Evolutionary conservation across 371 early-diverging fungal genomes (phyloP), one percentile per base, ranked within the genome.

Genomic region (Haplosporangium sp.): DNA sequence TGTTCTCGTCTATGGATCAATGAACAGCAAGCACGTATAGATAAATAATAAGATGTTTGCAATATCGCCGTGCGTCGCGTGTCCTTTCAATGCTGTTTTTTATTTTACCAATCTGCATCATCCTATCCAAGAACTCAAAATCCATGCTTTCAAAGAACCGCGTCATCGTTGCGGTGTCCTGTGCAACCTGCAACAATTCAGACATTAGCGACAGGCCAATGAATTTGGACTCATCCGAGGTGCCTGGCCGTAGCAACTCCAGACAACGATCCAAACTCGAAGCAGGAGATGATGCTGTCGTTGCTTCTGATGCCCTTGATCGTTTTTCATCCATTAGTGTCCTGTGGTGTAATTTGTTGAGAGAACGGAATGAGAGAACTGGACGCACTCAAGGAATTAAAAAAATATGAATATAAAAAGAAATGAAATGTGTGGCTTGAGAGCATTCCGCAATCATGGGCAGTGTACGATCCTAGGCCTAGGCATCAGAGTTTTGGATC

Each of bases 401-500:
- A n/a, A 11, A n/a, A 29, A 23, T 36, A 66, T 20, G 45, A 20
- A 14, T 53, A 37, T n/a, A 43, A n/a, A n/a, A 9, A n/a, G n/a
- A n/a, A n/a, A n/a, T n/a, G n/a, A n/a, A n/a, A n/a, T n/a, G n/a
- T n/a, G n/a, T n/a, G n/a, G n/a, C n/a, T n/a, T n/a, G n/a, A n/a
- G n/a, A n/a, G n/a, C n/a, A n/a, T n/a, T n/a, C n/a, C n/a, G n/a
- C n/a, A n/a, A n/a, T n/a, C n/a, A n/a, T n/a, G n/a, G n/a, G n/a
- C n/a, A n/a, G n/a, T n/a, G n/a, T n/a, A n/a, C n/a, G n/a, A n/a
- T n/a, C 4, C 57, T 14, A 37, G 12, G 2, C 43, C n/a, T 65
- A 79, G 4, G 73, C 73, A 69, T 79, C 80, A 16, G 80, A 64
- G 59, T 79, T 79, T 37, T 79, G 73, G 55, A 98, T 91, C 98